Evolutionary conservation across 2,329 filamentous ascomycete species (phyloP), one percentile per base, ranked within the genome.

Genomic region (Neonectria faginata): DNA sequence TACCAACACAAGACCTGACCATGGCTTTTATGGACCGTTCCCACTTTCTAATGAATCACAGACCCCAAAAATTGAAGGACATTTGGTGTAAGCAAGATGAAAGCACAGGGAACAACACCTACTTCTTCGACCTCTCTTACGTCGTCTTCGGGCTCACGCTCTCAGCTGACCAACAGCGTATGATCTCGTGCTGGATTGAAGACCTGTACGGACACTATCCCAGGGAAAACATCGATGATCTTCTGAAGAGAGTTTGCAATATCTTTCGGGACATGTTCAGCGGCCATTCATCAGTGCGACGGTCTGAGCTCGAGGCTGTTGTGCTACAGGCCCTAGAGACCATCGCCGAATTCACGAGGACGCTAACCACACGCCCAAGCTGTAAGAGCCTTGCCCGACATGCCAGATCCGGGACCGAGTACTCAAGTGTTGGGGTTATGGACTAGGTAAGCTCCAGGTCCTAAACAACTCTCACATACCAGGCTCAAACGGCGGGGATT

Each of bases 241-340:
- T 73, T 3, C 65, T 68, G 0, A 55, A 64, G 18, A 29, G 70
- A 27, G 57, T 66, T 22, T 68, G 69, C 22, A 31, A 52, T 1
- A 65, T 65, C n/a, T 27, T 71, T 11, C 48, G 50, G 39, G 39
- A 33, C 22, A 56, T 47, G 12, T 60, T 63, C 10, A 16, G 33
- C 22, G 57, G 47, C 5, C 20, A 42, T 8, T 25, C 10, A 3
- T 16, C 22, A 1, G 41, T 50, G 7, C 56, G 58, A 14, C 50
- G 51, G 29, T 44, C 59, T 12, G 65, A 65, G 8, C 20, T 69
- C 0, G 56, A 64, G 14, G 48, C 69, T 31, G 51, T 52, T 41
- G 62, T 73, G 18, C 60, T 72, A 9, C 70, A 72, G 45, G 53
- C 36, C 3, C 47, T 71, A n/a, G 67, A 73, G 57, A 42, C 57